These are phyloP conservation scores for Rhodotorula graminis DNA, from an alignment of 768 basidiomycete genomes.

Conservation along the genomic window DNA sequence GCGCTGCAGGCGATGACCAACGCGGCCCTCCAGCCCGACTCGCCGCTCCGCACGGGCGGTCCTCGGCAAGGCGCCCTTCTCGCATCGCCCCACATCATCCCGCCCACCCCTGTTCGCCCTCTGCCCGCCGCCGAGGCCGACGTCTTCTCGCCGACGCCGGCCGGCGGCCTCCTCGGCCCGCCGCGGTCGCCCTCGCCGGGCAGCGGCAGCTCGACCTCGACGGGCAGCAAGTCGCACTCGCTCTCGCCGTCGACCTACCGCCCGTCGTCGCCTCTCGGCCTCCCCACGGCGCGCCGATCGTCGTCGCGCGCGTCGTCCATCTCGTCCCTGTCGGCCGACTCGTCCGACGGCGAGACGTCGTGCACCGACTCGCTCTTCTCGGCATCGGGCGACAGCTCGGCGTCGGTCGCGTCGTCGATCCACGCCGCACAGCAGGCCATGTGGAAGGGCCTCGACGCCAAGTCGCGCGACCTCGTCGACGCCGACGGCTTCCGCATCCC, in stretches of 20 bases:
- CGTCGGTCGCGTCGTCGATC: background rate
- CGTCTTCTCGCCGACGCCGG: constrained; percentile 36
- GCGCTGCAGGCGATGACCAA: constrained; percentile 31
- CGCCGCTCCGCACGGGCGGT: constrained; percentile 6
- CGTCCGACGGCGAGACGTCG: constrained; percentile 25
- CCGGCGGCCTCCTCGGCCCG: background rate
- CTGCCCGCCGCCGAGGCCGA: constrained; percentile 20
- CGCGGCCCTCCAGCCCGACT: constrained; percentile 27
- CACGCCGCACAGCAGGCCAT: background rate
- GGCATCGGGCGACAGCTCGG: constrained; percentile 17
- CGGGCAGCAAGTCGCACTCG: constrained; percentile 7
- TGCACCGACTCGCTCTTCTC: constrained; percentile 34
- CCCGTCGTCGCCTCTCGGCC: constrained; percentile 28
- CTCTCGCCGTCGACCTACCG: constrained; percentile 20
- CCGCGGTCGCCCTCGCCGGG: background rate
- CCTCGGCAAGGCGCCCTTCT: constrained; percentile 20
- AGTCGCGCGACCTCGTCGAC: constrained; percentile 20
- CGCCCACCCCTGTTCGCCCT: constrained; percentile 27
- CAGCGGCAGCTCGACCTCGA: background rate
- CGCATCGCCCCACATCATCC: constrained; percentile 36
- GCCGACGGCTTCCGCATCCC: constrained; percentile 27
- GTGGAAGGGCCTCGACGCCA: constrained; percentile 27
- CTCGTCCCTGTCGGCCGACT: constrained; percentile 21
- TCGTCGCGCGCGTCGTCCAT: constrained; percentile 32
- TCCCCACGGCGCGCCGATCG: constrained; percentile 14